Base-by-base conservation (phyloP, 1,139 yeast genomes). In the Blastobotrys apis region DNA sequence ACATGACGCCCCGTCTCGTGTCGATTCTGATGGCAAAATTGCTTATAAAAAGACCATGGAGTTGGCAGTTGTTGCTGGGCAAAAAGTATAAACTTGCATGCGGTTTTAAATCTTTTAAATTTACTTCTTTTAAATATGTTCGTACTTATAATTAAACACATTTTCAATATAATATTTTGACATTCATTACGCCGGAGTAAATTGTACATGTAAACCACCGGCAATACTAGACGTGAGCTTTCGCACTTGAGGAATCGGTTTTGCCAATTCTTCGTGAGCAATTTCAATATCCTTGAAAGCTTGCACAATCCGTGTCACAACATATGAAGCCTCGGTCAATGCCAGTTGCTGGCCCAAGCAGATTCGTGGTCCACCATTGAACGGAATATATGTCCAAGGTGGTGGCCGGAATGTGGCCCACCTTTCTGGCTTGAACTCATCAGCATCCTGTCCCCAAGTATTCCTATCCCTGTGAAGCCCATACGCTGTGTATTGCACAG, bases 341-440 rank as follows among this genome's bases (percentile, higher is more conserved):
- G 80, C 81, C 60, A 73, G 74, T 56, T 76, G 81, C 60, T 77
- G 81, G 20, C 81, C 81, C 45, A 77, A 63, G 51, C 81, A 77
- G 49, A 76, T 75, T 48, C 81, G 65, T 33, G 81, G 81, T 15
- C 81, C 81, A 31, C 81, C 81, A 53, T 77, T 77, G 65, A 75
- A 76, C 2, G 67, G 67, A 26, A 62, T 46, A 45, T 57, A 64
- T n/a, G 57, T 62, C 67, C 68, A 64, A 2, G 26, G 50, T 15
- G 53, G 48, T 26, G 55, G 46, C 41, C 52, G 44, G 22, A 41
- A 39, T 21, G 50, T 55, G 10, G 47, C 50, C 80, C 80, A 76
- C 52, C 80, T 67, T 50, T 76, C 81, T 5, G 81, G 81, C 43
- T 66, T 63, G 59, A 73, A 77, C 36, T 57, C 73, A 4, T 55